A percentile compares a stretch with the other conserved stretches of the same genome.
phyloP scores from a whole-genome alignment of 1,284 basidiomycete genomes.

The Fomitopsis palustris region DNA sequence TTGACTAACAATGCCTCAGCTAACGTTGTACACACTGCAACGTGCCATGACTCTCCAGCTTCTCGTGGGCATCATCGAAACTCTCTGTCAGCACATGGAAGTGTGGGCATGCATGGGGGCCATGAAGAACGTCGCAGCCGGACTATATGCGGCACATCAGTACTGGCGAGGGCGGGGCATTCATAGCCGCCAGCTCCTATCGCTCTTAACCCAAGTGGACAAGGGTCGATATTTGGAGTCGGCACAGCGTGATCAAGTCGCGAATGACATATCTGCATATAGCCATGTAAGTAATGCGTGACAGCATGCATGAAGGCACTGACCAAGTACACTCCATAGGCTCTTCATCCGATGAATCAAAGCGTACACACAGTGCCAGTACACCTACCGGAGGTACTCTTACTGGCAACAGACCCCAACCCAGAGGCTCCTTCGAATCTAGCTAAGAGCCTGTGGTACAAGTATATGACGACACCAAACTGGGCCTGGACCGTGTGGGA shows the following conservation, averaged over 20 bases:
- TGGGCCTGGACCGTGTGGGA: constrained; percentile 83
- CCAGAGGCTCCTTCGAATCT: constrained; percentile 61
- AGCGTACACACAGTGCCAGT: constrained; percentile 50
- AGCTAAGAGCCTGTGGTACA: constrained; percentile 76
- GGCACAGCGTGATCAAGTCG: constrained; percentile 52
- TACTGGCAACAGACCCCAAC: constrained; percentile 54
- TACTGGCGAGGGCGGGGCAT: constrained; percentile 59
- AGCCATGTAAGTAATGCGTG: constrained; percentile 43
- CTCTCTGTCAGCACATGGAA: constrained; percentile 59
- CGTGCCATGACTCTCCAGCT: constrained; percentile 47
- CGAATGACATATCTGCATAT: constrained; percentile 54
- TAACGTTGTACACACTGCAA: constrained; percentile 56
- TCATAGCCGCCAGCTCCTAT: constrained; percentile 59
- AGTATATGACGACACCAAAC: constrained; percentile 63
- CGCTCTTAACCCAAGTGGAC: constrained; percentile 62
- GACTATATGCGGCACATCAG: constrained; percentile 61
- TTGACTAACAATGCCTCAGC: constrained; percentile 33
- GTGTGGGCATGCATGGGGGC: constrained; percentile 77
- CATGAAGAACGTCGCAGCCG: constrained; percentile 48
- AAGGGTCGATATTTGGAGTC: constrained; percentile 50
- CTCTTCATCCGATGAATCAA: constrained; percentile 42
- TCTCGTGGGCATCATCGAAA: constrained; percentile 58
- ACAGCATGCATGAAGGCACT: not conserved
- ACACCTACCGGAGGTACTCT: constrained; percentile 62
- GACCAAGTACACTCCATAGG: constrained; percentile 26